Evolutionary conservation across 495 filamentous ascomycete species (phyloP), one percentile per base, ranked within the genome.

Genomic region (Aspergillus affinis): DNA sequence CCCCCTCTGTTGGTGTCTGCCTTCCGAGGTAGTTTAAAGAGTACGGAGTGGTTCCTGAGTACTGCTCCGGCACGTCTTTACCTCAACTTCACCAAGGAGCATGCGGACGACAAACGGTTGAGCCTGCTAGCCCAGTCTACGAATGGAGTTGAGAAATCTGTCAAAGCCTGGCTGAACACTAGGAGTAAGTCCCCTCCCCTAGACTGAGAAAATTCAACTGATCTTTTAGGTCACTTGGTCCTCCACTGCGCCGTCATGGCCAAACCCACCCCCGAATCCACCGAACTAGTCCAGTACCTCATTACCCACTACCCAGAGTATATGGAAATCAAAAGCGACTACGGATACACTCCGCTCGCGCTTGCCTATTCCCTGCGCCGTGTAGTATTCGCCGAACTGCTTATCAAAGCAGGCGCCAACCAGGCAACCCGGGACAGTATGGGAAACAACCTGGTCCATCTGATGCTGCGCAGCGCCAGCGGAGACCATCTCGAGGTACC

Each of bases 11-110:
- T 91, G 2, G 63, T 78, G 20, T 83, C 87, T 18, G 87, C 88
- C 0, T 54, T 72, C 10, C 48, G 66, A 12, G 86, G 87, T 17
- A 83, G 73, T 18, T 67, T 93, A 26, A 81, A 84, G 9, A 79
- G 78, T 29, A 80, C 85, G 0, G 84, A 91, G 65, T 93, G 86
- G 84, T 88, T 89, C 65, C 69, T 91, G 51, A 83, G 86, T 46
- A 86, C 88, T 32, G 79, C 83, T 0, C 87, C 88, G 0, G 63
- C 79, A 59, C 73, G 85, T 32, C 71, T 79, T 48, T 93, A 92
- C 63, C 66, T 76, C 10, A 79, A 87, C 46, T 93, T 90, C 62
- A 75, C 80, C 13, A 80, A 83, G 48, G 76, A 77, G 9, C 78
- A 88, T 54, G 72, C 71, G 53, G 73, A 83, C 20, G 82, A 91